Evolutionary conservation across 2,329 filamentous ascomycete species (phyloP), one percentile per base, ranked within the genome.

Genomic region (Alternaria consortialis): DNA sequence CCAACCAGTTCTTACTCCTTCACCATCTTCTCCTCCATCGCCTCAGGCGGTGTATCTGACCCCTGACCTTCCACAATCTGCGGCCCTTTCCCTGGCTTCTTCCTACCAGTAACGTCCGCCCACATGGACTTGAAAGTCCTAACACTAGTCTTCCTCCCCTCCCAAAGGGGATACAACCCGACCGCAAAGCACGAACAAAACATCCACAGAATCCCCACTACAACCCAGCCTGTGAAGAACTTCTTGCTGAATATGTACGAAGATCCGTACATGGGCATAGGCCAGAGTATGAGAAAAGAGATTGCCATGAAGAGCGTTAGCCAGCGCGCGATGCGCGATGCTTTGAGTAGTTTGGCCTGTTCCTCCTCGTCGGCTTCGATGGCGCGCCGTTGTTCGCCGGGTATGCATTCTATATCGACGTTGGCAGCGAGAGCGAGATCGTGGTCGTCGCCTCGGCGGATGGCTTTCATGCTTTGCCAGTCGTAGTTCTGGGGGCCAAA

Each of bases 241-340:
- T 84, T 84, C 82, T 92, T 91, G 77, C 85, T 88, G 80, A 95
- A 96, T 55, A 97, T 86, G 75, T 97, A 97, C 1, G 86, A 86
- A 0, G 85, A 85, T 11, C 92, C 93, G 74, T 95, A 97, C 88
- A 97, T 89, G 1, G 93, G 93, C 86, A 97, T 94, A 0, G 94
- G 93, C 93, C 93, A 97, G 15, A 97, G 85, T 2, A 97, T 84
- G 0, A 97, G 82, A 57, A 97, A 83, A 0, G 87, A 84, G 0
- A 97, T 62, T 0, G 92, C 91, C 81, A 92, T 83, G 66, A 85
- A 77, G 9, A 88, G 81, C 1, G 89, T 91, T 63, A 88, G 76
- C 32, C 79, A 81, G 52, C 86, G 82, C 0, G 87, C 85, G 70
- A 87, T 86, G 56, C 79, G 80, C 17, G 82, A 79, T 2, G 82